phyloP scores from a whole-genome alignment of 371 early-diverging fungal genomes.

The Apophysomyces elegans region DNA sequence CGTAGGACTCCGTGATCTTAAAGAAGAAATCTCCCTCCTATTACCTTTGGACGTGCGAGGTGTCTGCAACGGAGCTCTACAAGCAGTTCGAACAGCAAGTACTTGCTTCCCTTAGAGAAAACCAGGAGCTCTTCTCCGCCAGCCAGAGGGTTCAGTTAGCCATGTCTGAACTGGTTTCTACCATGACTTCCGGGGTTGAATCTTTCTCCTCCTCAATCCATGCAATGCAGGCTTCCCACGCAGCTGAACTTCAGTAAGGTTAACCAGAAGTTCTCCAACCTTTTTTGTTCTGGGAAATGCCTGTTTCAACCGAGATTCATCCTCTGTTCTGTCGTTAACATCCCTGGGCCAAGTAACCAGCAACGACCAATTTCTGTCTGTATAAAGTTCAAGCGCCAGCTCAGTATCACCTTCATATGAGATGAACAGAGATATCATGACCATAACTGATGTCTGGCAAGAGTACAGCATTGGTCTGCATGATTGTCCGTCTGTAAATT shows the following conservation, averaged over 20 bases:
- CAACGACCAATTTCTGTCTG: background rate
- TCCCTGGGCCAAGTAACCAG: background rate
- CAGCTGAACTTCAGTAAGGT: no score
- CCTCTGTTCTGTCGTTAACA: background rate
- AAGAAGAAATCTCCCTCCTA: constrained; percentile 13
- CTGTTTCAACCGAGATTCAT: background rate
- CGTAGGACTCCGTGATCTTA: background rate
- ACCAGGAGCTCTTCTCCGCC: background rate
- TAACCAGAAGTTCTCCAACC: no score
- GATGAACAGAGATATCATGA: background rate
- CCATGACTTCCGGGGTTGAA: no score
- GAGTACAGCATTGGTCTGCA: background rate
- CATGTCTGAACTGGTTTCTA: background rate
- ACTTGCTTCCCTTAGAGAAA: background rate
- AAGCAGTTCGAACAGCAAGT: constrained; percentile 2
- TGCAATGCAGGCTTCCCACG: no score
- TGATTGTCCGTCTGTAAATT: background rate
- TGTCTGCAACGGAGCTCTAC: constrained; percentile 10
- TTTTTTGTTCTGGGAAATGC: background rate
- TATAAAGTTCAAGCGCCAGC: no score
- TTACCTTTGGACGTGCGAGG: constrained; percentile 9
- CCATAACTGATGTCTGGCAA: background rate
- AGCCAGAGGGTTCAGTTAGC: background rate
- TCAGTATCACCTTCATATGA: background rate
- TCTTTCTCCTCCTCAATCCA: no score